Base-by-base conservation (phyloP, 1,139 yeast species). In the Saccharomyces hybrid region DNA sequence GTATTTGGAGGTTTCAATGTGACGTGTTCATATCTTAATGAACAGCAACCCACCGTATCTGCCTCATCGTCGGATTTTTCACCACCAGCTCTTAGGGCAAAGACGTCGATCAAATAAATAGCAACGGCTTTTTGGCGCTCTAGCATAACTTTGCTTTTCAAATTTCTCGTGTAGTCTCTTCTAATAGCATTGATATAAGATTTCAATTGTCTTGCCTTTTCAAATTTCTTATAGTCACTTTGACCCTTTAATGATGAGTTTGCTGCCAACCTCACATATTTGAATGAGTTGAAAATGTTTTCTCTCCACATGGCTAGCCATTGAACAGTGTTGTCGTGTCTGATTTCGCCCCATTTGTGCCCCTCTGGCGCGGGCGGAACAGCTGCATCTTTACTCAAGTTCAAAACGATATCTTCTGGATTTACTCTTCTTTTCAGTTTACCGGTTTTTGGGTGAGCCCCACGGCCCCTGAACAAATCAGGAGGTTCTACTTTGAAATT, bases 241-340 rank as follows among this genome's bases (percentile, higher is more conserved):
- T 86, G 85, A 50, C 98, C 98, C 70, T 91, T 91, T 59, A 91
- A 75, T 1, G 96, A 87, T 1, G 97, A 90, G 64, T 84, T 88
- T 32, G 95, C 95, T 1, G 97, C 97, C 71, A 91, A 82, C 69
- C 96, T 77, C 52, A 91, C 98, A 69, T 91, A 93, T 70, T 91
- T 91, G 65, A 83, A 81, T 41, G 85, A 79, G 62, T 87, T 89
- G 54, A 89, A 84, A 61, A 91, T 88, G 65, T 91, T 91, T 71
- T 91, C 98, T 68, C 86, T 84, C 98, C 98, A 91, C 86, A 86
- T 90, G 0, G 97, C 98, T 56, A 91, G 77, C 99, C 99, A 93
- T 5, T 95, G 84, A 31, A 91, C 97, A 0, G 93, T 86, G 61
- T 87, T 85, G 68, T 91, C 98, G 69, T 90, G 95, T 62, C 80